Conservation (phyloP, 2,329 filamentous ascomycete genomes). For the Herpomyces periplanetae region DNA sequence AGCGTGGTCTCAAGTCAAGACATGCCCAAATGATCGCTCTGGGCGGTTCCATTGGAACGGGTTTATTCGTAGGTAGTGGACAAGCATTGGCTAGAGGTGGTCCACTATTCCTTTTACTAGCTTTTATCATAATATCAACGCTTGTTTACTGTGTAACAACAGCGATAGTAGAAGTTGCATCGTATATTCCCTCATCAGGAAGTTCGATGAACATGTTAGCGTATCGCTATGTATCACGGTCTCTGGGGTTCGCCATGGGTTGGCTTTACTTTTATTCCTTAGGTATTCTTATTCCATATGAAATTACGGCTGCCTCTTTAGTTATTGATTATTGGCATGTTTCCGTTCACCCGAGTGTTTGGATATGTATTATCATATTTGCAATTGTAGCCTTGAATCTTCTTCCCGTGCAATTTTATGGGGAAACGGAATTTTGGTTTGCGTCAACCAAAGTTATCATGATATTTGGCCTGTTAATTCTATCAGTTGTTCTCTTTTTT, state of each 20-base stretch:
- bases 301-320: slow-evolving; percentile 27
- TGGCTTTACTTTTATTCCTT: slow-evolving; percentile 52
- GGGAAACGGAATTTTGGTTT: slow-evolving; percentile 41
- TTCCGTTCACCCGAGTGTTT: slow-evolving; percentile 22
- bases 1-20: slow-evolving; percentile 9
- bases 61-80: slow-evolving; percentile 15
- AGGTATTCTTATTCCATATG: slow-evolving; percentile 19
- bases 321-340: slow-evolving; percentile 36
- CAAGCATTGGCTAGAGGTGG: slow-evolving; percentile 13
- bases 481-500: slow-evolving; percentile 31
- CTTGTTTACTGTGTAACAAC: slow-evolving; percentile 39
- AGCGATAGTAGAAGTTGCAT: slow-evolving; percentile 23
- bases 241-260: slow-evolving; percentile 33
- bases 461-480: slow-evolving; percentile 32
- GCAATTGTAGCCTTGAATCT: slow-evolving; percentile 27
- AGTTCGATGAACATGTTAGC: slow-evolving; percentile 33
- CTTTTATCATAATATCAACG: slow-evolving; percentile 11
- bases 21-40: slow-evolving; percentile 10
- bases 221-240: slow-evolving; percentile 28
- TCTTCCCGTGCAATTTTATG: slow-evolving; percentile 28
- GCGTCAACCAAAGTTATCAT: slow-evolving; percentile 36
- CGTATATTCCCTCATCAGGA: slow-evolving; percentile 33
- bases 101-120: slow-evolving; percentile 11
- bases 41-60: slow-evolving; percentile 12
- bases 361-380: slow-evolving; percentile 19